phyloP scores from a whole-genome alignment of 371 early-diverging fungal genomes.

The Rhizopus arrhizus region DNA sequence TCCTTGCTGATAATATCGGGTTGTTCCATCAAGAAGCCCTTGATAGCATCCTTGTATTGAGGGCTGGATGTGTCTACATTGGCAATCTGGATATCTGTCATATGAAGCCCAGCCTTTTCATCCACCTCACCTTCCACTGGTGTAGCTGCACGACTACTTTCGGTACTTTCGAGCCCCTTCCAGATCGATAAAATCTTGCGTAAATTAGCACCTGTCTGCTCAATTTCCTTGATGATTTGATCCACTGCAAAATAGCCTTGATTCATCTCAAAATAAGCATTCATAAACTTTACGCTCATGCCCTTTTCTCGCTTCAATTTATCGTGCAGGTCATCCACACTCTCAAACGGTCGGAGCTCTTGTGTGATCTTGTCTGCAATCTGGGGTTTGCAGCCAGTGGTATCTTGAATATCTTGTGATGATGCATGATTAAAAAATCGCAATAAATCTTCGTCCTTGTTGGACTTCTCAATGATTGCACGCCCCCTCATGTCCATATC shows the following conservation, averaged over 20 bases:
- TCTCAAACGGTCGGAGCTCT: constrained; percentile 64
- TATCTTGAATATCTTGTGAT: constrained; percentile 63
- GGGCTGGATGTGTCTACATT: constrained; percentile 13
- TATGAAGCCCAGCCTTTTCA: constrained; percentile 34
- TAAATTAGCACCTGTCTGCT: constrained; percentile 57
- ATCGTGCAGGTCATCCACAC: constrained; percentile 56
- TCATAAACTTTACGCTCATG: constrained; percentile 60
- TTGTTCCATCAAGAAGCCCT: constrained; percentile 53
- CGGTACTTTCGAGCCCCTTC: constrained; percentile 35
- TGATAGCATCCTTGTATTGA: constrained; percentile 41
- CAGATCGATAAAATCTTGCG: constrained; percentile 55
- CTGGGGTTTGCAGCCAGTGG: constrained; percentile 62
- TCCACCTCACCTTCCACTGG: constrained; percentile 32
- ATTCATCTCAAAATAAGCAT: constrained; percentile 64
- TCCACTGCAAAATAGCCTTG: constrained; percentile 79
- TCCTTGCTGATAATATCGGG: constrained; percentile 58
- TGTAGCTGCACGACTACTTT: constrained; percentile 22
- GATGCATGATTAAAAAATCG: constrained; percentile 69
- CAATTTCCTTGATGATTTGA: constrained; percentile 65
- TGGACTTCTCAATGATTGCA: constrained; percentile 48
- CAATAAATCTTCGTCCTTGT: constrained; percentile 8
- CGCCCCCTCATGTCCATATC: constrained; percentile 21
- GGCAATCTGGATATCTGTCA: constrained; percentile 21
- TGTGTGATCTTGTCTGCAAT: constrained; percentile 60
- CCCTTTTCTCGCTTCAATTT: constrained; percentile 60